Conservation (phyloP, 306 rosid species). For the Rosa persica region DNA sequence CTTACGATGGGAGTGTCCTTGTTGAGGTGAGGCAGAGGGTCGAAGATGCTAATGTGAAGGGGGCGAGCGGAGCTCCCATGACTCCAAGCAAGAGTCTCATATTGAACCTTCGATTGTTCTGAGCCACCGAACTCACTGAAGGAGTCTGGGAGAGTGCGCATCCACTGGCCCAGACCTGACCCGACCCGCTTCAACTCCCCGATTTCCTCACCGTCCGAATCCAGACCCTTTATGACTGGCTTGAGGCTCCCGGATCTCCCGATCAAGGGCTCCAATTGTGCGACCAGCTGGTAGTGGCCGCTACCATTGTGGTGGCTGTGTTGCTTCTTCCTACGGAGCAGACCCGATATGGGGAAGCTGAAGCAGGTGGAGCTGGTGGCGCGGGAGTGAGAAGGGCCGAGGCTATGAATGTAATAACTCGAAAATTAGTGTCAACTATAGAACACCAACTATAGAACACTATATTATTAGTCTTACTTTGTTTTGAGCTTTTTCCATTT, state of each 20-base stretch:
- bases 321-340: constrained; percentile 60
- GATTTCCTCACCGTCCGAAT: constrained; percentile 57
- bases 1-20: constrained; percentile 94
- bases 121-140: constrained; percentile 44
- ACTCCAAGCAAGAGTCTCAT: constrained; percentile 89
- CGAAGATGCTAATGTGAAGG: constrained; percentile 64
- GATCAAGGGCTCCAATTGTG: constrained; percentile 32
- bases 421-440: too few species aligned
- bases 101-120: constrained; percentile 63
- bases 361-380: constrained; percentile 61
- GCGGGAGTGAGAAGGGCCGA: constrained; percentile 86
- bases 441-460: too few species aligned
- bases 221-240: constrained; percentile 89
- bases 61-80: constrained; percentile 97
- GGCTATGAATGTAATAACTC: too few species aligned
- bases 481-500: too few species aligned
- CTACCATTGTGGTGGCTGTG: not conserved
- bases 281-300: not conserved
- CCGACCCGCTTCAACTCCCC: constrained; percentile 68
- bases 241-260: constrained; percentile 82
- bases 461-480: too few species aligned
- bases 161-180: constrained; percentile 85
- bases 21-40: constrained; percentile 86
- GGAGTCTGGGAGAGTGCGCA: constrained; percentile 75
- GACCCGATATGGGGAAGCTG: constrained; percentile 58